A percentile compares a stretch with the other conserved stretches of the same genome.
Evolutionary conservation across 768 basidiomycete species (phyloP).

Genomic region (Pulveroboletus sp.): DNA sequence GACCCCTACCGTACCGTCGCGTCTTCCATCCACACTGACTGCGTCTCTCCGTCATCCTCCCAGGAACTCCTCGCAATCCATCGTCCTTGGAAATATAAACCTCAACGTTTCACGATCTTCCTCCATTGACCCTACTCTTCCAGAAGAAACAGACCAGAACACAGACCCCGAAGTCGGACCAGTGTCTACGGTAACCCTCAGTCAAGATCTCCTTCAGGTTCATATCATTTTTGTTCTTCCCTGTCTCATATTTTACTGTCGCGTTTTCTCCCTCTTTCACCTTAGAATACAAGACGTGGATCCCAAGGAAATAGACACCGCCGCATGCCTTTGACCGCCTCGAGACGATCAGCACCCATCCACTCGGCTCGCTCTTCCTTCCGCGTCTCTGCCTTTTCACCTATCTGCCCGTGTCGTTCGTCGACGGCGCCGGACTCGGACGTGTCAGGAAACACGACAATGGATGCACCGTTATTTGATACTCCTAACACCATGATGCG

Average conservation of each 20-base stretch:
- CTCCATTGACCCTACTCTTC: constrained; percentile 9
- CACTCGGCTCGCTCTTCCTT: constrained; percentile 17
- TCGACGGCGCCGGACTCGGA: neutral
- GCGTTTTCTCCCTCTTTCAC: neutral
- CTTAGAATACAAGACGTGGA: constrained; percentile 20
- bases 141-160: constrained; percentile 13
- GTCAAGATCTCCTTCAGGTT: constrained; percentile 32
- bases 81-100: constrained; percentile 26
- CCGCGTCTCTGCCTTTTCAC: constrained; percentile 22
- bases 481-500: constrained; percentile 16
- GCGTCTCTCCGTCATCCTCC: constrained; percentile 23
- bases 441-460: neutral
- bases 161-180: constrained; percentile 4
- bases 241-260: neutral
- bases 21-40: constrained; percentile 11
- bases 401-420: neutral
- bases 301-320: constrained; percentile 18
- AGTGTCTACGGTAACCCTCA: constrained; percentile 17
- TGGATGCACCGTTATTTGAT: constrained; percentile 1
- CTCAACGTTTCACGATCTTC: constrained; percentile 25
- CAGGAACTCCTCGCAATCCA: constrained; percentile 20
- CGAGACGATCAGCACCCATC: constrained; percentile 13
- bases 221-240: neutral
- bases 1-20: constrained; percentile 17
- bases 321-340: constrained; percentile 22